Evolutionary conservation across 805 yeast genomes (phyloP), one percentile per base, ranked within the genome.

Genomic region (Saccharomycopsis capsularis): DNA sequence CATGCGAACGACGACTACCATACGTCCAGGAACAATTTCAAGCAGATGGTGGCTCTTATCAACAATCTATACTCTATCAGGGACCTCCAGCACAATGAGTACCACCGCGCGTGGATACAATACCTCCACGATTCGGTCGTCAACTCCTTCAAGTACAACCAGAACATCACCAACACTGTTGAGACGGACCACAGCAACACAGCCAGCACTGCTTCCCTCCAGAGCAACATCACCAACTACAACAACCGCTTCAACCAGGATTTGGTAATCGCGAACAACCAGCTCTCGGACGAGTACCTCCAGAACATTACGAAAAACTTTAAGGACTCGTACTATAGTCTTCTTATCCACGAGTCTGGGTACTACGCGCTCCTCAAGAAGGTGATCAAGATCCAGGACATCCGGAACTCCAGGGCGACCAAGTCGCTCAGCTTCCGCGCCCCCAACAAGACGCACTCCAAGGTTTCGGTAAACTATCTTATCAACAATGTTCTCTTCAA

Each of bases 81-180:
- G 7, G 54, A 46, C 18, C 29, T 42, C 11, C 56, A 51, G n/a
- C 36, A 42, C 22, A 37, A 38, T 24, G 23, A 21, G 24, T 42
- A 42, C 21, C 52, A 66, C 54, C 67, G 79, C 39, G 83, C 77
- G 55, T 81, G 90, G 88, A 76, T 84, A n/a, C 69, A 79, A 38
- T 70, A 74, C 45, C 64, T 84, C 19, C 35, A 46, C 36, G 30
- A 49, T 18, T 41, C 49, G 2, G 22, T 42, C 23, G 21, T 9
- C n/a, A 38, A 38, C 25, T 37, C 18, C 21, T 27, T 43, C 25
- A 35, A 27, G n/a, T 36, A 22, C 22, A 34, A 38, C 19, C 18
- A 29, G 4, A 43, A 43, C 16, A 16, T 27, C 22, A n/a, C 9
- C 18, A 19, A 36, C 16, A 34, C n/a, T 18, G 16, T 46, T 39